phyloP scores from a whole-genome alignment of 208 protist genomes.

The Acanthamoeba lugdunensis region DNA sequence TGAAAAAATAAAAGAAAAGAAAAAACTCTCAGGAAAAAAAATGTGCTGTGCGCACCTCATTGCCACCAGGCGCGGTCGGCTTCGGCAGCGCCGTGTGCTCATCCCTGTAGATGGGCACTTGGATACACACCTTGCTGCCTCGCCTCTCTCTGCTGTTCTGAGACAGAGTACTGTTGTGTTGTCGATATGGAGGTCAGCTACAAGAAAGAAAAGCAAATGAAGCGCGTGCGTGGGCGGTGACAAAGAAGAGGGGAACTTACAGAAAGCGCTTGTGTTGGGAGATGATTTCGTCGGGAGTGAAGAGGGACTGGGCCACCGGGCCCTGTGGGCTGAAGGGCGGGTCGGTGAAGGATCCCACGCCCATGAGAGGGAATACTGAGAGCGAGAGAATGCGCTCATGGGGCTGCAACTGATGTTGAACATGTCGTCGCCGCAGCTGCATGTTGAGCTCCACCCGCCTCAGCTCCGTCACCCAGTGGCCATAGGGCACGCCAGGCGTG shows the following conservation, averaged over 20 bases:
- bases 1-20: not conserved
- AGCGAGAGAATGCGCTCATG: conserved; percentile 92
- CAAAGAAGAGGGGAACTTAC: no score
- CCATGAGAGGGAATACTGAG: conserved; percentile 96
- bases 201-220: no score
- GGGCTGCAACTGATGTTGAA: conserved; percentile 87
- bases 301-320: conserved; percentile 90
- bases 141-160: conserved; percentile 95
- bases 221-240: no score
- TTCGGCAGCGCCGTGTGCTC: conserved; percentile 87
- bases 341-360: conserved; percentile 16
- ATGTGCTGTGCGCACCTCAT: no score
- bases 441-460: conserved; percentile 81
- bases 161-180: no score
- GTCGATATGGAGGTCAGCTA: no score
- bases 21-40: no score
- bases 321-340: conserved; percentile 79
- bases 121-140: conserved; percentile 94
- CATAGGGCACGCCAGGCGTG: conserved; percentile 92
- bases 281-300: conserved; percentile 96
- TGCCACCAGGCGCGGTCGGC: not conserved
- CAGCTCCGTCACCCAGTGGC: conserved; percentile 83
- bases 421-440: conserved; percentile 74
- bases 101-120: conserved; percentile 96
- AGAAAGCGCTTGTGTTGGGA: conserved; percentile 96